A percentile compares a stretch with the other conserved stretches of the same genome.
Evolutionary conservation across 768 basidiomycete genomes (phyloP).

Genomic region (Tricholoma bakamatsutake): DNA sequence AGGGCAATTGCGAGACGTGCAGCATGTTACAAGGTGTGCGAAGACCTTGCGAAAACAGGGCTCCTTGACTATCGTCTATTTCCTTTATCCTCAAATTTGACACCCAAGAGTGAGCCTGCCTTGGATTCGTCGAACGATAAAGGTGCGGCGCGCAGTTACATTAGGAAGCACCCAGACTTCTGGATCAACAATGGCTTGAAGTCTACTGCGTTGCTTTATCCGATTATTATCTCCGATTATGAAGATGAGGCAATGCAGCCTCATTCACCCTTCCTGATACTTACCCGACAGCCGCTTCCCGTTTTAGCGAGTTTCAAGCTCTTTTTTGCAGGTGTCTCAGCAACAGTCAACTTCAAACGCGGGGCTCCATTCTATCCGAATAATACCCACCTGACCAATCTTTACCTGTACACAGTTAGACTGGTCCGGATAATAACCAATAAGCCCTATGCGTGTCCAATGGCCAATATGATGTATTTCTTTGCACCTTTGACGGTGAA

Average conservation of each 20-base stretch:
- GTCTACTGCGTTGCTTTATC: slow-evolving; percentile 40
- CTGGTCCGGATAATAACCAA: slow-evolving; percentile 58
- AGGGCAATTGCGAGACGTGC: slow-evolving; percentile 50
- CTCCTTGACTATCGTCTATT: slow-evolving; percentile 48
- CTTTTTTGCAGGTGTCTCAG: slow-evolving; percentile 47
- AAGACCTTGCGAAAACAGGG: slow-evolving; percentile 41
- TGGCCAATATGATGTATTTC: slow-evolving; percentile 56
- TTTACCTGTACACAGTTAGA: slow-evolving; percentile 61
- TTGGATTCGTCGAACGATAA: slow-evolving; percentile 17
- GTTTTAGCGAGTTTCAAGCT: slow-evolving; percentile 48
- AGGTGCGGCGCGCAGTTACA: slow-evolving; percentile 47
- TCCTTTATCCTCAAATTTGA: slow-evolving; percentile 23
- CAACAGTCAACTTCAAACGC: slow-evolving; percentile 37
- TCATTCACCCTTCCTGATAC: slow-evolving; percentile 56
- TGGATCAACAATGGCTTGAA: slow-evolving; percentile 44
- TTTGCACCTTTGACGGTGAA: slow-evolving; percentile 49
- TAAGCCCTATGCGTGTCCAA: slow-evolving; percentile 55
- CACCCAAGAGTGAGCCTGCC: slow-evolving; percentile 11
- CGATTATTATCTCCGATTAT: slow-evolving; percentile 42
- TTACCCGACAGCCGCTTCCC: slow-evolving; percentile 67
- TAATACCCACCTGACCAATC: slow-evolving; percentile 35
- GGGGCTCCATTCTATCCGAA: slow-evolving; percentile 47
- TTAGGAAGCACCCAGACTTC: slow-evolving; percentile 56
- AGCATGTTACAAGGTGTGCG: slow-evolving; percentile 55
- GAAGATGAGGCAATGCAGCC: slow-evolving; percentile 24